Evolutionary conservation across 257 asterid species (phyloP).

Genomic region (Cinchona pubescens): DNA sequence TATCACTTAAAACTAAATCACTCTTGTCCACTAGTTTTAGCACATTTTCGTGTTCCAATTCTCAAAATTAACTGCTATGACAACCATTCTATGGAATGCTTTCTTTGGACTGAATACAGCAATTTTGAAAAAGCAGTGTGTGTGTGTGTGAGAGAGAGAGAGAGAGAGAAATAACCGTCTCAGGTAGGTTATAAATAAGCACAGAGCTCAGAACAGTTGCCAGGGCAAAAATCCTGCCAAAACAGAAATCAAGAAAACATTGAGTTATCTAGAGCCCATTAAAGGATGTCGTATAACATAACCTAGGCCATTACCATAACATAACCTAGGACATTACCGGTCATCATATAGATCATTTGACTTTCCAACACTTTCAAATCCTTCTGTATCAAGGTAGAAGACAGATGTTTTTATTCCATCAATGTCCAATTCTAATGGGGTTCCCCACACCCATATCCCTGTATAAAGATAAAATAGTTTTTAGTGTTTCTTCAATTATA

Average conservation of each 20-base stretch:
- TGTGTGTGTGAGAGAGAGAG: constrained; percentile 19
- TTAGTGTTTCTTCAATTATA: not conserved
- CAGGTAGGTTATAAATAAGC: constrained; percentile 92
- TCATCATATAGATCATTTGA: constrained; percentile 97
- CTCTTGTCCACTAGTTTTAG: not conserved
- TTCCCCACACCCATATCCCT: constrained; percentile 99
- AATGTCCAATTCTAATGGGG: constrained; percentile 71
- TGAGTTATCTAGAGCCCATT: not conserved
- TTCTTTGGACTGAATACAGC: not conserved
- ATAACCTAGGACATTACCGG: constrained; percentile 56
- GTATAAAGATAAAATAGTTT: constrained; percentile 18
- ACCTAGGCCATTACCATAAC: too few relatives aligned
- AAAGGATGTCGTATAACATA: not conserved
- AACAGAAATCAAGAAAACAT: constrained; percentile 4
- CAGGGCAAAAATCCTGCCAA: constrained; percentile 80
- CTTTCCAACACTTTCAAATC: constrained; percentile 98
- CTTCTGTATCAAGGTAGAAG: constrained; percentile 95
- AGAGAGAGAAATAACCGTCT: constrained; percentile 74
- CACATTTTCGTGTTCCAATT: not conserved
- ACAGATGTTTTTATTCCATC: constrained; percentile 84
- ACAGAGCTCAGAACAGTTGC: constrained; percentile 97
- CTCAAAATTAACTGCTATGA: not conserved
- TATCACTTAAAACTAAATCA: not conserved
- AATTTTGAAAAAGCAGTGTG: not conserved
- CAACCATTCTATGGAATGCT: not conserved